Base-by-base conservation (phyloP, 202 grass and related monocot genomes). In the Dendrocalamus latiflorus region DNA sequence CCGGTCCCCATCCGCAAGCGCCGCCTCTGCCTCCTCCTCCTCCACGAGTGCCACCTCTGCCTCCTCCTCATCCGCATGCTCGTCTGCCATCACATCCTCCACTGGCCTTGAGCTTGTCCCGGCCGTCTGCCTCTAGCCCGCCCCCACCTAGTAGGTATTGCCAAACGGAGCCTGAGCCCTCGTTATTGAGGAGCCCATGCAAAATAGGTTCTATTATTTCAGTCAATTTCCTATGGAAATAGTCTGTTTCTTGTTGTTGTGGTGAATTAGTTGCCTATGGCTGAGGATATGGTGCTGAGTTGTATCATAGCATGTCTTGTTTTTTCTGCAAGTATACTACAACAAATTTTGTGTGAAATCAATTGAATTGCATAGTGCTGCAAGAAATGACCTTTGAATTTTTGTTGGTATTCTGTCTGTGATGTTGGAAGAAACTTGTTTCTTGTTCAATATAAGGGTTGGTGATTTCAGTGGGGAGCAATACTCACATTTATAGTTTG, bases 251-350 rank as follows among this genome's bases (percentile, higher is more conserved):
- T 55, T 81, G 22, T 75, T 68, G 48, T 76, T 58, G 28, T 49
- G 45, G 73, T 11, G 67, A 43, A 75, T 82, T 89, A 72, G 57
- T 53, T 77, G 82, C 41, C 65, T 68, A 58, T 74, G 0, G 13
- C 38, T 72, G 78, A 82, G 45, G 67, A 57, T 86, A 60, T 60
- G 74, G 41, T 73, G 58, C 7, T 68, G 57, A 65, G 18, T 74
- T 90, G 78, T 86, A 82, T 86, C 78, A 86, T 82, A 82, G 20
- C 57, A 82, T 78, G 67, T 68, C 51, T 67, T 86, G 74, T 65
- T 82, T 68, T 44, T 70, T 61, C 16, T 78, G 60, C 60, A 74
- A 67, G 44, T 82, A 82, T 17, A 20, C 41, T 44, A 42, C 66
- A 48, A 15, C 55, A 60, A 41, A 65, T 71, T 47, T 36, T 57